Percentiles rank a stretch among this genome's conserved stretches.
phyloP scores from a whole-genome alignment of 202 grass and related monocot species.

The Zoysia matrella region DNA sequence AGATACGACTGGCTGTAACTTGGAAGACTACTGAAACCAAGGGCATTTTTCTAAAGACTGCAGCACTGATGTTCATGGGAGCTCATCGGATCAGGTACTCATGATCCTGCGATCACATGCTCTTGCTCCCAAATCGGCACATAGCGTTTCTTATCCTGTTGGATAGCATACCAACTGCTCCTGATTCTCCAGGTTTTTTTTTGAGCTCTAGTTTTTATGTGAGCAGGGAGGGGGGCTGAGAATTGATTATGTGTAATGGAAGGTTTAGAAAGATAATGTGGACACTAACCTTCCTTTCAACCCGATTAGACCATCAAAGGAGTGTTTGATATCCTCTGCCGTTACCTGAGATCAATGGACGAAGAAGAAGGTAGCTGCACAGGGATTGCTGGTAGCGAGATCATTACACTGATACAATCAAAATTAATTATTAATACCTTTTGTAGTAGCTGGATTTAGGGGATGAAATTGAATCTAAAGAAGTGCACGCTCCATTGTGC shows the following conservation, averaged over 20 bases:
- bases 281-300: conserved; percentile 32
- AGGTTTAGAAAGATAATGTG: conserved; percentile 2
- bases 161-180: not conserved
- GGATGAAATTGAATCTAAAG: too few species aligned
- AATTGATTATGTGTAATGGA: not conserved
- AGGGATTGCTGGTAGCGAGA: conserved; percentile 10
- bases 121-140: conserved; percentile 17
- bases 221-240: too few species aligned
- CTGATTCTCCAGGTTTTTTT: not conserved
- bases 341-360: not conserved
- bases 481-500: too few species aligned
- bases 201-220: too few species aligned
- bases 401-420: conserved; percentile 19
- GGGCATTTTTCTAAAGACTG: conserved; percentile 10
- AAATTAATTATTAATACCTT: conserved; percentile 34
- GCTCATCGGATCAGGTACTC: not conserved
- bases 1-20: not conserved
- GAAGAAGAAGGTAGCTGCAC: not conserved
- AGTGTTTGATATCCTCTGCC: not conserved
- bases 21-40: conserved; percentile 18
- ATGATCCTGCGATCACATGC: conserved; percentile 24
- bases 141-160: not conserved
- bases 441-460: conserved; percentile 49
- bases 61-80: not conserved
- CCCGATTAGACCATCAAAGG: not conserved